Conservation (phyloP, 2,329 filamentous ascomycete genomes). For the Paraconiothyrium sp. region DNA sequence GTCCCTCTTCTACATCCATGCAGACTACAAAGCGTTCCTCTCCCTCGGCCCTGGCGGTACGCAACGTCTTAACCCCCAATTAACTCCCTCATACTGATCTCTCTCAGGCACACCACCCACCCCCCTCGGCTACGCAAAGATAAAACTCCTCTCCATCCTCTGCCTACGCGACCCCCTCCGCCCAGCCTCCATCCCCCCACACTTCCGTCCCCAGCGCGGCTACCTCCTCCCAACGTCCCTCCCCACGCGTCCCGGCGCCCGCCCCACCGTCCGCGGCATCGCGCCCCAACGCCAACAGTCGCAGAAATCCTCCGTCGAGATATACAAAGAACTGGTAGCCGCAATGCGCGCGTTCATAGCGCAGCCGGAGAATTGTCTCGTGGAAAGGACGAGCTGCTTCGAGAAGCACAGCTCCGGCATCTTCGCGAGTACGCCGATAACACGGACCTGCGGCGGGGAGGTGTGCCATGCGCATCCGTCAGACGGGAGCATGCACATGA, state of each 20-base stretch:
- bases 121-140: slow-evolving; percentile 74
- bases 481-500: slow-evolving; percentile 81
- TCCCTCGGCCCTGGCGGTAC: slow-evolving; percentile 75
- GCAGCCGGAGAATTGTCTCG: slow-evolving; percentile 41
- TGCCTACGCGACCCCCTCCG: slow-evolving; percentile 74
- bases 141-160: slow-evolving; percentile 77
- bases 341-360: slow-evolving; percentile 32
- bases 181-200: slow-evolving; percentile 63
- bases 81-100: not conserved
- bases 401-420: slow-evolving; percentile 84
- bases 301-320: slow-evolving; percentile 67
- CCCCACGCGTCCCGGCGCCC: slow-evolving; percentile 68
- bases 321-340: slow-evolving; percentile 49
- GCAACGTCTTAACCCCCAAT: not conserved
- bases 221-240: slow-evolving; percentile 68
- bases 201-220: slow-evolving; percentile 64
- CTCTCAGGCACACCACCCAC: slow-evolving; percentile 72
- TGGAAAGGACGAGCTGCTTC: slow-evolving; percentile 74
- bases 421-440: slow-evolving; percentile 72
- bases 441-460: slow-evolving; percentile 80
- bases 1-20: slow-evolving; percentile 60
- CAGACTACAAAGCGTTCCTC: slow-evolving; percentile 80
- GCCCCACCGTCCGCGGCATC: slow-evolving; percentile 77
- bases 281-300: slow-evolving; percentile 82
- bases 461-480: slow-evolving; percentile 81